Evolutionary conservation across 2,329 filamentous ascomycete genomes (phyloP).

Genomic region (Botrytis sinoallii): DNA sequence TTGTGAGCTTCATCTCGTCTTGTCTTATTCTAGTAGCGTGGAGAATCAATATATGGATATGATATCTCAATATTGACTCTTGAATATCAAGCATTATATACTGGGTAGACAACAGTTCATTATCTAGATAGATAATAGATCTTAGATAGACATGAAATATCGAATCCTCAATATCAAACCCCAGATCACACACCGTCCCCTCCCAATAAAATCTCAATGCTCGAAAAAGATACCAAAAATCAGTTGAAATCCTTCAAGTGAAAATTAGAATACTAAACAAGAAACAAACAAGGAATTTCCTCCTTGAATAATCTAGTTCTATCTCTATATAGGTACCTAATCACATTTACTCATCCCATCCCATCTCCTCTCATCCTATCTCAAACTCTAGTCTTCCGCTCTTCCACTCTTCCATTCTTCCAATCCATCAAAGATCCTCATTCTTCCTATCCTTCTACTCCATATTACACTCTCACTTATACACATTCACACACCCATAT

Average conservation of each 20-base stretch:
- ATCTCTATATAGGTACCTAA: not conserved
- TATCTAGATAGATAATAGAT: not conserved
- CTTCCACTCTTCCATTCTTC: too few relatives aligned
- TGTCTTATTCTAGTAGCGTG: not conserved
- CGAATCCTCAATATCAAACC: too few relatives aligned
- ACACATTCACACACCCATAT: too few relatives aligned
- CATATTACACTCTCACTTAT: too few relatives aligned
- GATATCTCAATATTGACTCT: rapidly evolving
- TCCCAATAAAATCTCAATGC: not conserved
- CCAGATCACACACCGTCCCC: too few relatives aligned
- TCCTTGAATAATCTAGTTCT: not conserved
- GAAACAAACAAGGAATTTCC: not conserved
- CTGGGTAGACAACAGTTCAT: too few relatives aligned
- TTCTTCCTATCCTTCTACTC: too few relatives aligned
- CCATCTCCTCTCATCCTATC: too few relatives aligned
- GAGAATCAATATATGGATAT: rapidly evolving
- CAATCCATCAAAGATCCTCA: too few relatives aligned
- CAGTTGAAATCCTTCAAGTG: too few relatives aligned
- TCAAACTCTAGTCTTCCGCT: too few relatives aligned
- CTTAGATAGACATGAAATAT: not conserved
- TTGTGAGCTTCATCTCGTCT: not conserved
- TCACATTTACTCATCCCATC: too few relatives aligned
- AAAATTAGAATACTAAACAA: not conserved
- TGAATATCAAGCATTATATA: not conserved
- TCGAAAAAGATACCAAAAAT: not conserved